Evolutionary conservation across 2,329 filamentous ascomycete species (phyloP).

Genomic region (Trichoderma semiorbis): DNA sequence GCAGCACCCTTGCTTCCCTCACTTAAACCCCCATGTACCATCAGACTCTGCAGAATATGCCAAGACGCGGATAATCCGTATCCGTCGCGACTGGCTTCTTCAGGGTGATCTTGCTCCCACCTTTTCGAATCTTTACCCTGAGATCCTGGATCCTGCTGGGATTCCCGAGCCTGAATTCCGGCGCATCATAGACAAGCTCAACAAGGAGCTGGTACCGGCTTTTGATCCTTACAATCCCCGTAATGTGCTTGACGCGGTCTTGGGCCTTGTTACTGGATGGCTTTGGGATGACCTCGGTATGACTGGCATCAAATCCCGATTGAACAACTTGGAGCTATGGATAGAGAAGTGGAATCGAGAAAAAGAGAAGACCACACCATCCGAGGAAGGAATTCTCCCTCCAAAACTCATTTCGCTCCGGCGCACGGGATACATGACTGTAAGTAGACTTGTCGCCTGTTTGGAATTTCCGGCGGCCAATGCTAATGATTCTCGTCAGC

Average conservation of each 20-base stretch:
- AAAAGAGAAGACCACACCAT: slow-evolving; percentile 54
- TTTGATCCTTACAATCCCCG: slow-evolving; percentile 75
- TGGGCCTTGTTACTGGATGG: slow-evolving; percentile 87
- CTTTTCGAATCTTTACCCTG: slow-evolving; percentile 92
- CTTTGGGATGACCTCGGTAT: slow-evolving; percentile 88
- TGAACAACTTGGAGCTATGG: slow-evolving; percentile 72
- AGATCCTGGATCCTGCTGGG: slow-evolving; percentile 83
- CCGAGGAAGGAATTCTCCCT: slow-evolving; percentile 48
- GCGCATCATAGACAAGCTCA: slow-evolving; percentile 74
- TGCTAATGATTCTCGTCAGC: slow-evolving; percentile 41
- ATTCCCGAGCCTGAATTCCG: slow-evolving; percentile 85
- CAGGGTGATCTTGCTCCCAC: slow-evolving; percentile 87
- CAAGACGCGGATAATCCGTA: slow-evolving; percentile 83
- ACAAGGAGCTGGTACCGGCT: slow-evolving; percentile 68
- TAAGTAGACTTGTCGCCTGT: slow-evolving; percentile 37
- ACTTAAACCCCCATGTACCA: slow-evolving; percentile 87
- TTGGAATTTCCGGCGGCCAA: neutral
- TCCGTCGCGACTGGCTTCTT: slow-evolving; percentile 87
- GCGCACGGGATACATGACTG: slow-evolving; percentile 82
- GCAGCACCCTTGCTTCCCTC: slow-evolving; percentile 89
- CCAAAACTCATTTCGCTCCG: slow-evolving; percentile 76
- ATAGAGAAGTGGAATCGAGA: slow-evolving; percentile 83
- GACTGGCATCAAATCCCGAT: slow-evolving; percentile 67
- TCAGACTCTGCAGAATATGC: slow-evolving; percentile 69
- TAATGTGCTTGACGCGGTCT: slow-evolving; percentile 73